A percentile compares a stretch with the other conserved stretches of the same genome.
These are phyloP conservation scores for Tricholoma hemisulphureum DNA, from an alignment of 768 basidiomycete species.

Conservation along the genomic window DNA sequence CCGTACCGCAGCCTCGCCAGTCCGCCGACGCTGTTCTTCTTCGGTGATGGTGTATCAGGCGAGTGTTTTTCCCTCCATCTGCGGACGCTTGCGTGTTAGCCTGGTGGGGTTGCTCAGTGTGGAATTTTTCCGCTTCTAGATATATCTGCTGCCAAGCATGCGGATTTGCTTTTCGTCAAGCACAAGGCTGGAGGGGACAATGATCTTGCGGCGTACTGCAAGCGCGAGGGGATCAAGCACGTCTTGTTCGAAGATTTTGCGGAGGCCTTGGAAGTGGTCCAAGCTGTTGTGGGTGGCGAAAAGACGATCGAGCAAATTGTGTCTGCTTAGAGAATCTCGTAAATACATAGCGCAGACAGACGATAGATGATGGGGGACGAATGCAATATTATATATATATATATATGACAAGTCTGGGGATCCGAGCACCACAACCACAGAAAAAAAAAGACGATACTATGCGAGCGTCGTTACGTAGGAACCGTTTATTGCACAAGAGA, in stretches of 20 bases:
- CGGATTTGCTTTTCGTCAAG: slow-evolving; percentile 95
- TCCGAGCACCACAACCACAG: too few species aligned
- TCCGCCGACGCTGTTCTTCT: slow-evolving; percentile 89
- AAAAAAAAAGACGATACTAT: too few species aligned
- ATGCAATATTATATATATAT: too few species aligned
- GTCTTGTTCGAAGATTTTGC: slow-evolving; percentile 74
- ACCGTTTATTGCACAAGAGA: too few species aligned
- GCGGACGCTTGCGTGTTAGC: too few species aligned
- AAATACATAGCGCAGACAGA: too few species aligned
- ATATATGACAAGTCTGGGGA: too few species aligned
- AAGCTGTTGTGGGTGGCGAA: slow-evolving; percentile 69
- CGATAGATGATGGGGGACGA: too few species aligned
- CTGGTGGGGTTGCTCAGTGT: too few species aligned
- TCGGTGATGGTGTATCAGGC: slow-evolving; percentile 97
- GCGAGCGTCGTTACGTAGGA: too few species aligned
- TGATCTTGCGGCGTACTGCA: slow-evolving; percentile 84
- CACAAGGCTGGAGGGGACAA: slow-evolving; percentile 74
- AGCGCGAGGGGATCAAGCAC: slow-evolving; percentile 73
- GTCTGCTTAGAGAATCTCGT: background rate
- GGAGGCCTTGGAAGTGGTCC: slow-evolving; percentile 57
- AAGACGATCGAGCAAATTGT: slow-evolving; percentile 56
- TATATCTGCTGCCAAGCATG: slow-evolving; percentile 88
- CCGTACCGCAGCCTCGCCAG: slow-evolving; percentile 74
- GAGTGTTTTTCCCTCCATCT: slow-evolving; percentile 20
- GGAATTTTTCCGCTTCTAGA: slow-evolving; percentile 43